These are phyloP conservation scores for Populus hybrid DNA, from an alignment of 441 rosid species.

Conservation along the genomic window DNA sequence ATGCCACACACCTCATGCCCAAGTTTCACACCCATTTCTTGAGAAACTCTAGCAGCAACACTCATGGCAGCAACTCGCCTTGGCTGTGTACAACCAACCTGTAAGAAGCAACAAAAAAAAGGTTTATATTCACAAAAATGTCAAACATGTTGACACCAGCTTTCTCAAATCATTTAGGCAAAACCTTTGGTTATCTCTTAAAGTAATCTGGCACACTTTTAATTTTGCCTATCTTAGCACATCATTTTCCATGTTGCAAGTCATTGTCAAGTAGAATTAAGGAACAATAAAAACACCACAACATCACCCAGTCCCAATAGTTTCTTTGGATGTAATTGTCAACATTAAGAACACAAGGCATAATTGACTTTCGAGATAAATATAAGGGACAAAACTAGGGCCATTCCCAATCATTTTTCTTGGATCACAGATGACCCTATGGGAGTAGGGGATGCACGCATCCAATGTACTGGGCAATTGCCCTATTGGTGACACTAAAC, in stretches of 20 bases:
- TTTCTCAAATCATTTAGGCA: not conserved
- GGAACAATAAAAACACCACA: not conserved
- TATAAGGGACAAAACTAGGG: not conserved
- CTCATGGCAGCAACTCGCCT: slow-evolving; percentile 99
- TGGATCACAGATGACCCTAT: not conserved
- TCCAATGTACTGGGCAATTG: not conserved
- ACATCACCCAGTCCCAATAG: not conserved
- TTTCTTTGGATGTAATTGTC: not conserved
- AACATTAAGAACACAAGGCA: not conserved
- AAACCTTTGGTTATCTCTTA: not conserved
- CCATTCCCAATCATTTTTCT: not conserved
- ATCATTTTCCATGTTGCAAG: not conserved
- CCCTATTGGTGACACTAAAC: not conserved
- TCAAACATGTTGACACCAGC: not conserved
- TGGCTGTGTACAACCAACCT: slow-evolving; percentile 98
- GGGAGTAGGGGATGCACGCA: not conserved
- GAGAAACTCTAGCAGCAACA: slow-evolving; percentile 98
- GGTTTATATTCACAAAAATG: not conserved
- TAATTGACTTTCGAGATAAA: not conserved
- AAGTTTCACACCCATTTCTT: slow-evolving; percentile 97
- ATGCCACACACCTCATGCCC: slow-evolving; percentile 62
- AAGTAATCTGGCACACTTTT: not conserved
- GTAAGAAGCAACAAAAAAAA: slow-evolving; percentile 16
- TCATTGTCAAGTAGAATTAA: not conserved
- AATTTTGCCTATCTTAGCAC: not conserved